Evolutionary conservation across 306 rosid genomes (phyloP), one percentile per base, ranked within the genome.

Genomic region (Sophora flavescens): DNA sequence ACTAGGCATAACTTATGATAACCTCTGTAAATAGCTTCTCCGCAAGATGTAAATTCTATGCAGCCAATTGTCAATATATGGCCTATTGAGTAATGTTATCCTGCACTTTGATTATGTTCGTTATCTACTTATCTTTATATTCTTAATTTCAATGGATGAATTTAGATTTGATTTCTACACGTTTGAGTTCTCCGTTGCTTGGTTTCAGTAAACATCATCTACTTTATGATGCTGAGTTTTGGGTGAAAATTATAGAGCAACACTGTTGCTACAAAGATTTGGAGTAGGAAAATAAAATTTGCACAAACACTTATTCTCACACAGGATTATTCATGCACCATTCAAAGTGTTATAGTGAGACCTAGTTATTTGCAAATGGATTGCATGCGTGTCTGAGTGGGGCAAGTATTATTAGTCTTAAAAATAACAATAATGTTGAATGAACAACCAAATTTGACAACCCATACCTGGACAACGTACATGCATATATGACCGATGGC

Each of bases 1-100:
- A 54, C 61, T 80, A 70, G 68, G 28, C 71, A 69, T 52, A 47
- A 41, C 57, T 59, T 28, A 63, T 70, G 17, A 59, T 14, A 48
- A 28, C 78, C 15, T 74, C 36, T 81, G 93, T 91, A 84, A 76
- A 89, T 85, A 84, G 30, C 77, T 73, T 56, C 33, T 18, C n/a
- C n/a, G 22, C 14, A 75, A 82, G 72, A 45, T 79, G 84, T 83
- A 81, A 63, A 81, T 83, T 82, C 64, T 78, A 67, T 50, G 84
- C 85, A 8, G 70, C 44, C 47, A 44, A 64, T 51, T 72, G 66
- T 53, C 79, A 63, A 60, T 62, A 78, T 58, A 69, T 70, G 64
- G 7, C 63, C 9, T 61, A 22, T 39, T 74, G 72, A 73, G 60
- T 64, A 41, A 51, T 63, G n/a, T 60, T 9, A 57, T 68, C 42